These are phyloP conservation scores for Chaetomium olivaceum DNA, from an alignment of 2,329 filamentous ascomycete genomes.

Conservation along the genomic window DNA sequence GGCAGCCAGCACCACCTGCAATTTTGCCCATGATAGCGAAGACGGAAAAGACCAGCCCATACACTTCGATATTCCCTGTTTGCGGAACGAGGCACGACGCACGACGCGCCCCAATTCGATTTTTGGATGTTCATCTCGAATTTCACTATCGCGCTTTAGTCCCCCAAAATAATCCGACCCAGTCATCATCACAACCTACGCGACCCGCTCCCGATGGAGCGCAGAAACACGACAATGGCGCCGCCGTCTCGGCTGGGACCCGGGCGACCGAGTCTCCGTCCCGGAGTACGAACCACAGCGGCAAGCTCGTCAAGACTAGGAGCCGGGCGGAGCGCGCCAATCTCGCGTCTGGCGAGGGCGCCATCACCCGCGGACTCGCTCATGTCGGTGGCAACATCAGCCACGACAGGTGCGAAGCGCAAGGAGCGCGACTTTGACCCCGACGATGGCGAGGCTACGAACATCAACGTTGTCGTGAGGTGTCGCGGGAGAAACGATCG, in stretches of 20 bases:
- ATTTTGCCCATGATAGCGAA: slow-evolving; percentile 15
- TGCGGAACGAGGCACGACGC: slow-evolving; percentile 13
- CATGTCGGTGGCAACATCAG: slow-evolving; percentile 57
- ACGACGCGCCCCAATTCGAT: not conserved
- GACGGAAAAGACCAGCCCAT: not conserved
- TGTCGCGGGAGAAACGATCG: slow-evolving; percentile 91
- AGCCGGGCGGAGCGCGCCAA: slow-evolving; percentile 20
- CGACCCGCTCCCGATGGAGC: slow-evolving; percentile 37
- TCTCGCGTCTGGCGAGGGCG: slow-evolving; percentile 39
- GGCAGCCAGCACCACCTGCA: slow-evolving; percentile 9
- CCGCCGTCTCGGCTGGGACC: slow-evolving; percentile 26
- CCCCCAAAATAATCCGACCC: not conserved
- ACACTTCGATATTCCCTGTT: slow-evolving; percentile 9
- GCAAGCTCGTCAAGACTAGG: slow-evolving; percentile 27
- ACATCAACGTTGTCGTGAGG: slow-evolving; percentile 95
- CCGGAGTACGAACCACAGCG: slow-evolving; percentile 30
- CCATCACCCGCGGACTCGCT: slow-evolving; percentile 72
- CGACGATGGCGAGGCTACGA: slow-evolving; percentile 75
- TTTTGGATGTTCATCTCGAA: slow-evolving; percentile 4
- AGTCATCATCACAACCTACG: slow-evolving; percentile 21
- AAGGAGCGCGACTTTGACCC: slow-evolving; percentile 82
- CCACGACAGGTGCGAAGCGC: slow-evolving; percentile 68
- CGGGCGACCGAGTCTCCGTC: slow-evolving; percentile 36
- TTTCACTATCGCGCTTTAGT: slow-evolving; percentile 5
- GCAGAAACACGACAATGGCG: slow-evolving; percentile 36